Conservation (phyloP, 495 filamentous ascomycete species). For the Penicillium chermesinum region DNA sequence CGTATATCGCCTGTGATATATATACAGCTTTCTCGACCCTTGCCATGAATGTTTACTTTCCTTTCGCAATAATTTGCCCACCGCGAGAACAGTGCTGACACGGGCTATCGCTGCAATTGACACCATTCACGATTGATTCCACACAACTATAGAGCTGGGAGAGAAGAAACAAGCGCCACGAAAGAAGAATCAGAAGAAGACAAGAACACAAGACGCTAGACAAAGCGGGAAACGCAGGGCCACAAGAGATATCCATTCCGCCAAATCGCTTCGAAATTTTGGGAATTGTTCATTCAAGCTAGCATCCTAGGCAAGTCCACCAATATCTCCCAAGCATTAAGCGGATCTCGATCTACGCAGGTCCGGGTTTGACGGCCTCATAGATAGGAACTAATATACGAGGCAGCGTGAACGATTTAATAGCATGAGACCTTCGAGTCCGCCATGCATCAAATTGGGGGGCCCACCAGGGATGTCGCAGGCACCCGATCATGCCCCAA, state of each 20-base stretch:
- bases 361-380: constrained; percentile 42
- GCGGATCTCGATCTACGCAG: constrained; percentile 42
- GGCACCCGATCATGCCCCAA: constrained; percentile 25
- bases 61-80: no score
- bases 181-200: neutral
- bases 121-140: no score
- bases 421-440: constrained; percentile 33
- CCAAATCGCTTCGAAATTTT: neutral
- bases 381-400: constrained; percentile 65
- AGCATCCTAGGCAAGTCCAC: constrained; percentile 54
- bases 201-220: neutral
- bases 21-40: neutral
- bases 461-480: constrained; percentile 32
- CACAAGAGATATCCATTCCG: neutral
- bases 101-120: no score
- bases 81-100: no score
- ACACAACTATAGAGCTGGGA: no score
- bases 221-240: neutral
- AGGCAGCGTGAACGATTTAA: constrained; percentile 61
- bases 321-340: constrained; percentile 57
- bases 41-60: neutral
- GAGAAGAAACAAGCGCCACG: no score
- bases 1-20: neutral
- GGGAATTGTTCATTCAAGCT: constrained; percentile 41
- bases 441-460: constrained; percentile 35